A percentile compares a stretch with the other conserved stretches of the same genome.
These are phyloP conservation scores for Corynascus novoguineensis DNA, from an alignment of 495 filamentous ascomycete genomes.

Conservation along the genomic window DNA sequence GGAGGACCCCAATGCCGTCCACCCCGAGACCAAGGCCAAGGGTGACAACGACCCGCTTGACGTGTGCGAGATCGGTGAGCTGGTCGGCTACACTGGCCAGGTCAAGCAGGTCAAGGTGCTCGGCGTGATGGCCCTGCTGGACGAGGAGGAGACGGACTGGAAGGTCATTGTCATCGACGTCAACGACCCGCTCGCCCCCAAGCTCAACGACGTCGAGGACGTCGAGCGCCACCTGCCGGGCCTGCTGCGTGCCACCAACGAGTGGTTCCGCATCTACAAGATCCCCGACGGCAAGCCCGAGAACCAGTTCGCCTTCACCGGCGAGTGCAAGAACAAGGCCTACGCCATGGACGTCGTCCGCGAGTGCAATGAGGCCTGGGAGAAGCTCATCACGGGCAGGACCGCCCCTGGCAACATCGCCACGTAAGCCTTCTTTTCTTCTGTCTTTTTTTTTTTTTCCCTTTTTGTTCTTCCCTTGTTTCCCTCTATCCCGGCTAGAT, in stretches of 20 bases:
- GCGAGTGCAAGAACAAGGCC: conserved; percentile 99
- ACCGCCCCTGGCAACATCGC: conserved; percentile 67
- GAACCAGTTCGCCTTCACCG: conserved; percentile 99
- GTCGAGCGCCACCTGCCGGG: conserved; percentile 98
- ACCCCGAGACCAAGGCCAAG: conserved; percentile 99
- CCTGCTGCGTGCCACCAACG: conserved; percentile 93
- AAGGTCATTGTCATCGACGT: conserved; percentile 99
- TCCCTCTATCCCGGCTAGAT: no score
- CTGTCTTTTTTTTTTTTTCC: not conserved
- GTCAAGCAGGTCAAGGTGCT: conserved; percentile 99
- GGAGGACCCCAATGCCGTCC: conserved; percentile 93
- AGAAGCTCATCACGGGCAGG: conserved; percentile 89
- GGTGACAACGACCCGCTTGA: conserved; percentile 99
- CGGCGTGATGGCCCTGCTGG: conserved; percentile 97
- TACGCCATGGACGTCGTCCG: conserved; percentile 92
- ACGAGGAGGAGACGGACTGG: conserved; percentile 99
- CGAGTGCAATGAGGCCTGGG: conserved; percentile 96
- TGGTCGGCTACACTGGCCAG: conserved; percentile 90
- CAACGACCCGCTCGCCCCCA: conserved; percentile 91
- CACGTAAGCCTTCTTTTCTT: conserved; percentile 54
- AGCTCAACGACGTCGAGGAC: conserved; percentile 98
- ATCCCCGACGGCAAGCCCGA: conserved; percentile 99
- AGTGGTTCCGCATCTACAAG: conserved; percentile 99
- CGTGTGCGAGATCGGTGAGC: conserved; percentile 98
- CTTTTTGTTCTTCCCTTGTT: no score